Evolutionary conservation across 495 filamentous ascomycete genomes (phyloP).

Genomic region (Hapsidospora chrysogenum): DNA sequence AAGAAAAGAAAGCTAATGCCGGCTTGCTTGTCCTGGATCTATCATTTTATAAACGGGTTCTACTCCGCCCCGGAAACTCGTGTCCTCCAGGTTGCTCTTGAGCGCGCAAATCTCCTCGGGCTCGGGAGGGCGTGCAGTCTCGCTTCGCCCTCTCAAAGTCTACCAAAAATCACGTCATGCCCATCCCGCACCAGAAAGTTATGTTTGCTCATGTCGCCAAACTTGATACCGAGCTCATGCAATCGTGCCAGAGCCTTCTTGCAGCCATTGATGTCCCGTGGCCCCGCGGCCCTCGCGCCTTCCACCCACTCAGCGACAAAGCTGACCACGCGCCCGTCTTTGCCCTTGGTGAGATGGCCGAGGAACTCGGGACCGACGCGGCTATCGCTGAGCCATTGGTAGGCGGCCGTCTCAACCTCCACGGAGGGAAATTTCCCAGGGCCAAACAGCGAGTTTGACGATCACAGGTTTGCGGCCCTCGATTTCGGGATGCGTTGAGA

Average conservation of each 20-base stretch:
- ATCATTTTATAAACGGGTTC: no score
- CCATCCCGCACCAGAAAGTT: slow-evolving; percentile 20
- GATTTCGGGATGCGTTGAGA: slow-evolving; percentile 1
- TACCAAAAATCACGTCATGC: slow-evolving; percentile 1
- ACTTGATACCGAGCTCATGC: slow-evolving; percentile 15
- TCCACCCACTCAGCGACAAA: slow-evolving; percentile 20
- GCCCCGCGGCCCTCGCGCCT: slow-evolving; percentile 11
- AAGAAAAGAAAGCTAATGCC: no score
- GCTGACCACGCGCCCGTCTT: slow-evolving; percentile 19
- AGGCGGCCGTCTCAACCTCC: slow-evolving; percentile 3
- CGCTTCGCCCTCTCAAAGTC: slow-evolving; percentile 3
- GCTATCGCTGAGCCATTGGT: slow-evolving; percentile 2
- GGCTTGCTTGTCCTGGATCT: no score
- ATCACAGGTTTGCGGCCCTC: slow-evolving; percentile 2
- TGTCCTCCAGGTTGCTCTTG: not conserved
- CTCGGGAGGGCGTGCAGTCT: not conserved
- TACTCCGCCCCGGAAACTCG: slow-evolving; percentile 1
- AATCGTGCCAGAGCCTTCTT: slow-evolving; percentile 9
- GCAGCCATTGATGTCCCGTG: slow-evolving; percentile 14
- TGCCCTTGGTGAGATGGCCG: slow-evolving; percentile 16
- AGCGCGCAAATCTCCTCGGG: slow-evolving; percentile 1
- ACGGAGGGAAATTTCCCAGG: slow-evolving; percentile 1
- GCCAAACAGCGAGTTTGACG: slow-evolving; percentile 2
- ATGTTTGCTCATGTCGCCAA: slow-evolving; percentile 22
- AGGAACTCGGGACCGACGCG: slow-evolving; percentile 1